Evolutionary conservation across 805 yeast genomes (phyloP).

Genomic region (Helenozyma baotianmanensis): DNA sequence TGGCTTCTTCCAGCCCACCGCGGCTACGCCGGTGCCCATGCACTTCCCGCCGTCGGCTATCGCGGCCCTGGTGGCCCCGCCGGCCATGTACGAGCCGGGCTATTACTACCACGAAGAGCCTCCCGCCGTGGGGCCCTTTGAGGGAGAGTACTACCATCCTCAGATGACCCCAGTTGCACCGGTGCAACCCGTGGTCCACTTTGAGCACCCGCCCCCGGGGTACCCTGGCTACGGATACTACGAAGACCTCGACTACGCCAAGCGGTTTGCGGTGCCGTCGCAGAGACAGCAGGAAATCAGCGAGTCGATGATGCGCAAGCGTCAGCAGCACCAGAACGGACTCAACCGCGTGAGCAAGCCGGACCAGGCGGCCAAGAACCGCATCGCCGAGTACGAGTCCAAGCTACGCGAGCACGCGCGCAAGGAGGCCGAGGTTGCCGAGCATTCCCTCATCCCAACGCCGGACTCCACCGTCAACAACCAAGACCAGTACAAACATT

Average conservation of each 20-base stretch:
- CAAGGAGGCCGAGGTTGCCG: constrained; percentile 4
- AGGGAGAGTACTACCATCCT: constrained; percentile 8
- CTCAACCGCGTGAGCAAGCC: constrained; percentile 11
- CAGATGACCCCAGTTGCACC: constrained; percentile 6
- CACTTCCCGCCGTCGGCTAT: constrained; percentile 6
- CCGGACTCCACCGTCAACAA: constrained; percentile 10
- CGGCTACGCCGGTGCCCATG: constrained; percentile 2
- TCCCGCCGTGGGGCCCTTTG: constrained; percentile 2
- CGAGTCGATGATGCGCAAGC: constrained; percentile 31
- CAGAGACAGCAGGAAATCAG: constrained; percentile 30
- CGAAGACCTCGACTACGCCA: constrained; percentile 7
- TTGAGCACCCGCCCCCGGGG: constrained; percentile 1
- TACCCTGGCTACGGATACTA: constrained; percentile 7
- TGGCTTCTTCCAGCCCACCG: constrained; percentile 1
- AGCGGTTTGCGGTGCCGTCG: constrained; percentile 14
- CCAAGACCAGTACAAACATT: too few species aligned
- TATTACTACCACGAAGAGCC: constrained; percentile 1
- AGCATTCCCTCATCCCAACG: constrained; percentile 3
- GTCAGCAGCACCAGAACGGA: constrained; percentile 20
- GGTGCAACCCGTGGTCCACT: constrained; percentile 5
- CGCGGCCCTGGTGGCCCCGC: constrained; percentile 8
- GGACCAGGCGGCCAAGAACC: constrained; percentile 1
- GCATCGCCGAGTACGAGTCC: constrained; percentile 6
- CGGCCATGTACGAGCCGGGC: constrained; percentile 3
- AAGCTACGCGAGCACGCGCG: constrained; percentile 7